Base-by-base conservation (phyloP, 1,284 basidiomycete species). In the Rhodotorula sp. region DNA sequence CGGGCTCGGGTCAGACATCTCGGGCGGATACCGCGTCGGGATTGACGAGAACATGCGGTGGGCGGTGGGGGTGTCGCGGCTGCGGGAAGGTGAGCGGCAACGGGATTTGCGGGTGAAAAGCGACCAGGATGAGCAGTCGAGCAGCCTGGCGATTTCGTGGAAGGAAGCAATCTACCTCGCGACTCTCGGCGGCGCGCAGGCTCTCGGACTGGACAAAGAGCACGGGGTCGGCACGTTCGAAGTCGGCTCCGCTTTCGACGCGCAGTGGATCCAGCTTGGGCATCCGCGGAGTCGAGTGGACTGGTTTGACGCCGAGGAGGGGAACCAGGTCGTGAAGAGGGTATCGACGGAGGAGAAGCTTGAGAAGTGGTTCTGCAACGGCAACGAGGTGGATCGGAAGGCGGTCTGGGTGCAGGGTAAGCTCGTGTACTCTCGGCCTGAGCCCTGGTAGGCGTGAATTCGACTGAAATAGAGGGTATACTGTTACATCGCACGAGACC, bases 311-410 rank as follows among this genome's bases (percentile, higher is more conserved):
- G 70, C 72, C 36, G 78, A 65, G 6, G 78, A 85, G 52, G 83
- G 83, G 44, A 62, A 58, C 9, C 27, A 51, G 57, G 29, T 19
- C n/a, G 49, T 20, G 27, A 32, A 19, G 24, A 32, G 29, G 44
- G 57, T 69, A 10, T 22, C 59, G 32, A 13, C 63, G 20, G 77
- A 82, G 62, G 88, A 89, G 62, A 82, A 86, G 79, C 76, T 92
- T 34, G 91, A 92, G 79, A 90, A 89, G 77, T 93, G 91, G 91
- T 93, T 90, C 90, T 90, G 89, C 75, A 78, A 89, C 54, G 91
- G 91, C 3, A 88, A 90, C 75, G 78, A 77, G 20, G 82, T 84
- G 59, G 92, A 92, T 79, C 83, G 90, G 19, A 76, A 73, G 6
- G 83, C 80, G 1, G 83, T 91, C 79, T 92, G 90, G 89, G 84